Evolutionary conservation across 2,329 filamentous ascomycete species (phyloP), one percentile per base, ranked within the genome.

Genomic region (Calonectria henricotiae): DNA sequence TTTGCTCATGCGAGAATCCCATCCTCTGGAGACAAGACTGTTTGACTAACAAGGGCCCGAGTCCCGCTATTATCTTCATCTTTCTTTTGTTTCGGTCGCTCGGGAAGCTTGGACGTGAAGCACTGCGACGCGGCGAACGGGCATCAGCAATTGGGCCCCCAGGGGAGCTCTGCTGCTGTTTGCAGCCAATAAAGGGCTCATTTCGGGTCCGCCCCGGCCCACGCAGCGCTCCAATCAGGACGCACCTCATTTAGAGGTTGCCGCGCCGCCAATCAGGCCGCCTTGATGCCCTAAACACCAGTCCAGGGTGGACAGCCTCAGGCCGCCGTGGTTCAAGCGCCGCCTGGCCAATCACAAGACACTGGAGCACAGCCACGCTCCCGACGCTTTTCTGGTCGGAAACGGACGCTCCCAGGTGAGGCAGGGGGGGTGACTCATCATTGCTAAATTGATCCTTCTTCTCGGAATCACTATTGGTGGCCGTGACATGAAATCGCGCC

Each of bases 261-360:
- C 71, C 25, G 32, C 17, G 65, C 41, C 60, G 43, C 75, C 75
- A 77, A 75, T 77, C 73, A 76, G 15, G 39, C n/a, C 20, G 35
- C 17, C 62, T 58, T 55, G 23, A 30, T 47, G 54, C 39, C 58
- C 51, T 65, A 63, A 43, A 58, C 47, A 54, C 43, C 46, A 35
- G 20, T 30, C 65, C 6, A 30, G 46, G 35, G 25, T 43, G 23
- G 12, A 67, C 65, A 64, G 58, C 61, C 68, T 70, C 51, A 70
- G 72, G 51, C 70, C 66, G 47, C 62, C 58, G 20, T 27, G 55
- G 60, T 23, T 71, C 65, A 17, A 17, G 12, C n/a, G 41, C 35
- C 6, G 20, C 27, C 20, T 44, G 20, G 27, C 69, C 71, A 74
- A 71, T 74, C 67, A 73, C 25, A 23, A 13, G 20, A 17, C 27